A percentile compares a stretch with the other conserved stretches of the same genome.
Evolutionary conservation across 495 filamentous ascomycete genomes (phyloP).

Genomic region (Neurospora discreta): DNA sequence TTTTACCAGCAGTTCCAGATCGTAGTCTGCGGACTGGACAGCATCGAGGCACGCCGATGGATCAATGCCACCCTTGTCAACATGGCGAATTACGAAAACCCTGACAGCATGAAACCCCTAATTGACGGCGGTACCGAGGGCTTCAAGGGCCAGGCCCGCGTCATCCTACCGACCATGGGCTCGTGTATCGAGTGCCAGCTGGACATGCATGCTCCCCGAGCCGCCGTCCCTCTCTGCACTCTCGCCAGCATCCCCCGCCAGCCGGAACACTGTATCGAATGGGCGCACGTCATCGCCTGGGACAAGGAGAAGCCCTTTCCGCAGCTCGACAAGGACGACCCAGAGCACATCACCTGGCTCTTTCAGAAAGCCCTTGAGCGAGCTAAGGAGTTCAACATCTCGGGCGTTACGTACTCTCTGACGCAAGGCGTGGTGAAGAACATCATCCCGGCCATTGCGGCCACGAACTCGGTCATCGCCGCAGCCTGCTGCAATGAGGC

Average conservation of each 20-base stretch:
- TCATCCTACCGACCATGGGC: constrained; percentile 82
- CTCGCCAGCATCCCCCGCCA: constrained; percentile 94
- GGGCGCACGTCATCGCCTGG: constrained; percentile 79
- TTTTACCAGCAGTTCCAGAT: constrained; percentile 98
- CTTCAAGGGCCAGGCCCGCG: constrained; percentile 94
- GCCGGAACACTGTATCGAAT: constrained; percentile 97
- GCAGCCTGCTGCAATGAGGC: constrained; percentile 94
- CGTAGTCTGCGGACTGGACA: constrained; percentile 92
- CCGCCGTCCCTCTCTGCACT: constrained; percentile 92
- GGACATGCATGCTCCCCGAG: constrained; percentile 91
- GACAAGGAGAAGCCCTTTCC: constrained; percentile 51
- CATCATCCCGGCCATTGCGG: constrained; percentile 97
- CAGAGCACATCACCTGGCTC: constrained; percentile 95
- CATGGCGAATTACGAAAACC: constrained; percentile 62
- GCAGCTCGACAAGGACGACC: constrained; percentile 85
- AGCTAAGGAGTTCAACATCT: constrained; percentile 80
- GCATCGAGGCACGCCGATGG: constrained; percentile 93
- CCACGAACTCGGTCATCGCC: constrained; percentile 93
- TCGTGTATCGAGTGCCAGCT: constrained; percentile 98
- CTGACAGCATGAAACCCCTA: constrained; percentile 79
- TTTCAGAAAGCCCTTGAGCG: constrained; percentile 76
- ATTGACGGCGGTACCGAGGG: constrained; percentile 97
- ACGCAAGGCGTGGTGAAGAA: constrained; percentile 99
- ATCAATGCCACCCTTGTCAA: constrained; percentile 90
- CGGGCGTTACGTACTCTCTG: constrained; percentile 89